Base-by-base conservation (phyloP, 2,329 filamentous ascomycete genomes). In the Metarhizium guizhouense region DNA sequence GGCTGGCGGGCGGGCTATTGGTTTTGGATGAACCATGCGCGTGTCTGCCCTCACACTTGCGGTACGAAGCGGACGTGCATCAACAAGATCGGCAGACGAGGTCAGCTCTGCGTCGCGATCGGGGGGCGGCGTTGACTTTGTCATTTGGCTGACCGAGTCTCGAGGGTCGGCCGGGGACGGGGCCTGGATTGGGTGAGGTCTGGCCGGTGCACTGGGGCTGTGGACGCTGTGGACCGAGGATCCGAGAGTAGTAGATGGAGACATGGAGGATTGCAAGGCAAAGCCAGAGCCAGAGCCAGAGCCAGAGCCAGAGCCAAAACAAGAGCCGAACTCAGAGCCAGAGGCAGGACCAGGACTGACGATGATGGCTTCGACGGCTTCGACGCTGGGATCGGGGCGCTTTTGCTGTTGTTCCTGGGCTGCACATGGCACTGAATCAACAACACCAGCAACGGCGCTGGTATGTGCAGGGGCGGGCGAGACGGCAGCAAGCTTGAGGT, bases 1-100 rank as follows among this genome's bases (percentile, higher is more conserved):
- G 55, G 74, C 77, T 2, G 73, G 70, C 11, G 76, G 76, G 43
- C 77, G 73, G 52, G 80, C 66, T 57, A 81, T 74, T 57, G 78
- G 74, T 51, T 74, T 72, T 32, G 71, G 68, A 55, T 71, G 68
- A 50, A 63, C 66, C 48, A 72, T 61, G 51, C 68, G 72, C 29
- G 73, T 77, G 60, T 77, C 77, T 11, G 77, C 74, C 3, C 74
- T 76, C 38, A 76, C 70, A 52, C 67, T 71, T 58, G 65, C 66
- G 40, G 67, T 67, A 53, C 66, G 67, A 36, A 71, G 64, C n/a
- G 70, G 70, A 52, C 65, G 56, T 34, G 51, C 38, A 30, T 59
- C 58, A 36, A 50, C 40, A 30, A 52, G 47, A 4, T 48, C 20
- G 20, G 30, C 16, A 48, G n/a, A 59, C 56, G 59, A 53, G 60